Conservation (phyloP, 2,329 filamentous ascomycete species). For the Cladosporium sp. region DNA sequence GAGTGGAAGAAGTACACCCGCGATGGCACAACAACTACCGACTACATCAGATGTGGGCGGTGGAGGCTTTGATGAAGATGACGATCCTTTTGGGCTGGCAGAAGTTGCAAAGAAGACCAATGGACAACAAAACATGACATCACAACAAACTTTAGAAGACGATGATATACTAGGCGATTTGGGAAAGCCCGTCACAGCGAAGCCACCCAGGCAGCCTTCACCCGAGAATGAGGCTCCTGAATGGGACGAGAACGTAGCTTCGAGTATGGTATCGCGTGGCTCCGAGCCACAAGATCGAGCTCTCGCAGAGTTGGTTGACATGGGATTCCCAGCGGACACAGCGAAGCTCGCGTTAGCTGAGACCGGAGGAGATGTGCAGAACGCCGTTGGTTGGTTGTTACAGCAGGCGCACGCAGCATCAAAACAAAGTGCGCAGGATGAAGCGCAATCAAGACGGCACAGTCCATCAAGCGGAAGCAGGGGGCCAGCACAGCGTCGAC, state of each 20-base stretch:
- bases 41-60: constrained; percentile 8
- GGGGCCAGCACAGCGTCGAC: constrained; percentile 21
- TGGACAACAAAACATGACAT: constrained; percentile 12
- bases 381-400: constrained; percentile 81
- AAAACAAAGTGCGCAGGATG: constrained; percentile 59
- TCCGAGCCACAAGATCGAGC: constrained; percentile 65
- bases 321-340: constrained; percentile 85
- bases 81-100: constrained; percentile 82
- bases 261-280: neutral
- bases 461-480: constrained; percentile 18
- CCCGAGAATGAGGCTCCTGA: constrained; percentile 1
- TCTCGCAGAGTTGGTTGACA: constrained; percentile 85
- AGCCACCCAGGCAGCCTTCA: constrained; percentile 17
- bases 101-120: constrained; percentile 22
- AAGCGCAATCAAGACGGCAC: constrained; percentile 20
- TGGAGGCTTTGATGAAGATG: constrained; percentile 56
- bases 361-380: constrained; percentile 79
- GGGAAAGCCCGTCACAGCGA: constrained; percentile 55
- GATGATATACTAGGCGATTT: constrained; percentile 61
- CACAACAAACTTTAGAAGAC: constrained; percentile 42
- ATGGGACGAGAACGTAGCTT: constrained; percentile 12
- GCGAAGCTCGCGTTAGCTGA: constrained; percentile 75
- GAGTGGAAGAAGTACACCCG: constrained; percentile 41
- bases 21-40: neutral
- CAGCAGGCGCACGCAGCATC: constrained; percentile 86